phyloP scores from a whole-genome alignment of 495 filamentous ascomycete species.

The Hypoxylon rickii region DNA sequence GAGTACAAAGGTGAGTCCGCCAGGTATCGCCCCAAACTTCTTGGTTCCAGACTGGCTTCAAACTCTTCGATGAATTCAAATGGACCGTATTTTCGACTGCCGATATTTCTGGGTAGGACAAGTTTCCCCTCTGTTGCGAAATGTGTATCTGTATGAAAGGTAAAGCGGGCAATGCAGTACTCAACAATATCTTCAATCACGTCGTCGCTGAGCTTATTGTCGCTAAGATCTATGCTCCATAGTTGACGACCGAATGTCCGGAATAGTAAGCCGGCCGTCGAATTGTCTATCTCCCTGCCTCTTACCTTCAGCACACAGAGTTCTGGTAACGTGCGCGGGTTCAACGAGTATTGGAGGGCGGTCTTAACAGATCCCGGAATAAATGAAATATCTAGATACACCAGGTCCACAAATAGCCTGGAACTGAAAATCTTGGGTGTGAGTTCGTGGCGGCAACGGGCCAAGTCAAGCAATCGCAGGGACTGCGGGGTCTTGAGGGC shows the following conservation, averaged over 20 bases:
- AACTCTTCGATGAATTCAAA: constrained; percentile 47
- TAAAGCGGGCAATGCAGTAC: constrained; percentile 32
- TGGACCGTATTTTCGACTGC: constrained; percentile 36
- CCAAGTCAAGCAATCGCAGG: constrained; percentile 42
- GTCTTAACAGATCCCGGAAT: constrained; percentile 41
- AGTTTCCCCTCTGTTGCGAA: constrained; percentile 45
- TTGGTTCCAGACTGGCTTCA: constrained; percentile 37
- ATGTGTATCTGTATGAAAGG: constrained; percentile 29
- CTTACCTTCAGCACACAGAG: constrained; percentile 48
- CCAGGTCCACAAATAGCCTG: constrained; percentile 36
- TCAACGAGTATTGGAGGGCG: constrained; percentile 33
- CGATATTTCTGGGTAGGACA: constrained; percentile 14
- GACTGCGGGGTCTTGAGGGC: constrained; percentile 8
- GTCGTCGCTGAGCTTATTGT: constrained; percentile 46
- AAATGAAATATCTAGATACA: constrained; percentile 53
- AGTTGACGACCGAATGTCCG: constrained; percentile 38
- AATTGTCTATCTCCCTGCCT: constrained; percentile 45
- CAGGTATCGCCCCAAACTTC: constrained; percentile 44
- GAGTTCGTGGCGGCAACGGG: constrained; percentile 39
- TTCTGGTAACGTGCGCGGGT: constrained; percentile 37
- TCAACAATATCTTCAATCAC: constrained; percentile 33
- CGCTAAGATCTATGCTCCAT: constrained; percentile 53
- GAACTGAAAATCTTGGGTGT: constrained; percentile 38
- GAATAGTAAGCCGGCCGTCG: constrained; percentile 35
- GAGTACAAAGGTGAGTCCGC: constrained; percentile 47